Percentiles rank a stretch among this genome's conserved stretches.
Conservation (phyloP, 306 rosid genomes). For the Lathyrus tuberosus region DNA sequence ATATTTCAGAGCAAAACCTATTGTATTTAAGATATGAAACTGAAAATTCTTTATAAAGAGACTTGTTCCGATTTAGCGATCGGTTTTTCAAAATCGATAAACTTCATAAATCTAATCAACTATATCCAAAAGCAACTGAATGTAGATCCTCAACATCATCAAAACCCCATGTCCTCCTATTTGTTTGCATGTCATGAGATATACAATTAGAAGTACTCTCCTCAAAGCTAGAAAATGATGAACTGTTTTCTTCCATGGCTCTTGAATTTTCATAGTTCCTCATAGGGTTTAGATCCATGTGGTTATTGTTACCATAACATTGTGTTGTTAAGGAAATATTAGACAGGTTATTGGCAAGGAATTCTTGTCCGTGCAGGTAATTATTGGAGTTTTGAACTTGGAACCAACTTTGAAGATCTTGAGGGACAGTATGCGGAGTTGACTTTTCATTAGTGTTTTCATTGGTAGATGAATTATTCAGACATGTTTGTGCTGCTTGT, state of each 20-base stretch:
- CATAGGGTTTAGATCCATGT: conserved; percentile 50
- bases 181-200: conserved; percentile 61
- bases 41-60: neutral
- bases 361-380: conserved; percentile 36
- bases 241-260: conserved; percentile 56
- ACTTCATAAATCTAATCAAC: conserved; percentile 38
- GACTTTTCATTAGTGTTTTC: conserved; percentile 66
- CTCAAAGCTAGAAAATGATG: conserved; percentile 76
- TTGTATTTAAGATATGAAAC: too few species aligned
- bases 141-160: conserved; percentile 65
- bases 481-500: conserved; percentile 66
- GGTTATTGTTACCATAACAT: conserved; percentile 44
- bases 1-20: too few species aligned
- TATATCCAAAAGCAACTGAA: conserved; percentile 72
- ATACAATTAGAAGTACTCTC: conserved; percentile 63
- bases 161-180: conserved; percentile 57
- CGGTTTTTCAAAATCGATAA: conserved; percentile 40
- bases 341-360: conserved; percentile 43
- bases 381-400: conserved; percentile 49
- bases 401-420: conserved; percentile 65
- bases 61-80: neutral
- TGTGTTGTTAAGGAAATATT: conserved; percentile 40
- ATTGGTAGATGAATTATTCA: conserved; percentile 46
- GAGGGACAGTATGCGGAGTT: conserved; percentile 36
- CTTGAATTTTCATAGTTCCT: conserved; percentile 56